Base-by-base conservation (phyloP, 1,284 basidiomycete genomes). In the Ustilago xerochloae region DNA sequence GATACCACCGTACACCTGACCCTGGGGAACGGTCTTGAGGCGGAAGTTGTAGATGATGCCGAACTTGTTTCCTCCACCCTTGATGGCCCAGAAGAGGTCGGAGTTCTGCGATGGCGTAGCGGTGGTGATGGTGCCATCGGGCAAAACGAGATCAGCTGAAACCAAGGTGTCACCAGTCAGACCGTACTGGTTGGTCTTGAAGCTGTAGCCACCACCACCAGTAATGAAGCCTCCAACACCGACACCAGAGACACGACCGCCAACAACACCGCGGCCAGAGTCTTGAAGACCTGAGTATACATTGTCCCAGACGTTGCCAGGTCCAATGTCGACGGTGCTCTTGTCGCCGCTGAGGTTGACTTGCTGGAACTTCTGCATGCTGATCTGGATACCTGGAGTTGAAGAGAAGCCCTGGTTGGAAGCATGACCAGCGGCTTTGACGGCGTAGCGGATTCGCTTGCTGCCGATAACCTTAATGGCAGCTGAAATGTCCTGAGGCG, bases 181-280 rank as follows among this genome's bases (percentile, higher is more conserved):
- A 46, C 80, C 78, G 38, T 70, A 74, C 59, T 80, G 76, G 57
- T 73, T 69, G 12, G 73, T 77, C 51, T 53, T 51, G 68, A 52
- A 79, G 55, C 72, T 73, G 63, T 64, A 78, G 3, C 77, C 77
- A 33, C 77, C 78, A 15, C 76, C 76, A 24, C 76, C 76, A 10
- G 62, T 64, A 36, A 72, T 65, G 59, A 75, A 78, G 26, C 78
- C 78, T 8, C 72, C 77, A 16, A 73, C 69, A 33, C 77, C 77
- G 32, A 79, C 76, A n/a, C 76, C 76, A 4, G 68, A 57, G 13
- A 79, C 76, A 22, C 78, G 60, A 20, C 78, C 78, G 32, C 78
- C 78, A 26, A 78, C 72, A 16, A 75, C 59, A 16, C 54, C 66
- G 32, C 62, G 52, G 26, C 75, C 75, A 6, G 60, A 52, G 6